Base-by-base conservation (phyloP, 768 basidiomycete species). In the Wakefieldia striispora region DNA sequence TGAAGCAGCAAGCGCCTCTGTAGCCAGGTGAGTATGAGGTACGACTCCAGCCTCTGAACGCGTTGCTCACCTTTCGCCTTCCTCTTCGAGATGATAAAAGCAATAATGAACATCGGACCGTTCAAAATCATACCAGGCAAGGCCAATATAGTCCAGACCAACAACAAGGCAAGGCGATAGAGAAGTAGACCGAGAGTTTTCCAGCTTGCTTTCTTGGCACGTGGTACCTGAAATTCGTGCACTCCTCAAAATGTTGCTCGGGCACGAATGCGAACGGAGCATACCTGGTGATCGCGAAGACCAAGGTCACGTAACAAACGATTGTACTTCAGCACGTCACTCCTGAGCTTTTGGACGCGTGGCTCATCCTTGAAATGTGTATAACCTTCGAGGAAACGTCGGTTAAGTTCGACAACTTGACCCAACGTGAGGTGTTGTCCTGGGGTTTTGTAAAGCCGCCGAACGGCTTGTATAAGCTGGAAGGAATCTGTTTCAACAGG, bases 1-100 rank as follows among this genome's bases (percentile, higher is more conserved):
- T 8, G 95, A 97, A 3, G 88, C 93, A 26, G 95, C 95, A 50
- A 98, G 84, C 6, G 95, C 95, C 80, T 94, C 95, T 97, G 67
- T 11, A 14, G 31, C 19, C 6, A 17, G 26, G 35, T 34, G 27
- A 38, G 36, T 16, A 24, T 38, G 19, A 47, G 47, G 38, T 21
- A 42, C 20, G 14, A 41, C 39, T 36, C 40, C 19, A 43, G 36
- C 9, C 40, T 13, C 20, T 2, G 12, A 35, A 17, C 20, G 10
- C 19, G 20, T 46, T 47, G 31, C 52, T 49, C 49, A 91, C 92
- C 89, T 80, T 88, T 90, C 3, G 92, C 92, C 67, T 97, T 98
- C 60, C 78, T 78, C 49, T 83, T 75, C n/a, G 91, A 93, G 45
- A 95, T 88, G 31, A 94, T 66, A 26, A 89, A 91, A 10, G 94